A percentile compares a stretch with the other conserved stretches of the same genome.
These are phyloP conservation scores for Trichoderma brevicompactum DNA, from an alignment of 2,329 filamentous ascomycete genomes.

Conservation along the genomic window DNA sequence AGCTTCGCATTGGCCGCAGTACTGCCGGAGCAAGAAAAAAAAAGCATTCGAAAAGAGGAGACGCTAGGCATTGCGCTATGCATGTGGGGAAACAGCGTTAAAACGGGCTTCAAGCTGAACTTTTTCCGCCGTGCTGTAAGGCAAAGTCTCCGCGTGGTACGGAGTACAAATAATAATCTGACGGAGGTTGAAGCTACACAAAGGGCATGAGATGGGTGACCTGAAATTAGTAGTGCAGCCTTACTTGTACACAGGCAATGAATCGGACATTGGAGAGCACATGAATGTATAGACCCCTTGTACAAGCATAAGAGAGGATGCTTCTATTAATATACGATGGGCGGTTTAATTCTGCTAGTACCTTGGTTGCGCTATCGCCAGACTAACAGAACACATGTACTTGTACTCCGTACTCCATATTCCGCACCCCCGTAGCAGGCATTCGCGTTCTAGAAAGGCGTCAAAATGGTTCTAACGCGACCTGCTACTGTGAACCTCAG, in stretches of 20 bases:
- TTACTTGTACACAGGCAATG: too few relatives aligned
- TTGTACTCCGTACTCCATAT: not conserved
- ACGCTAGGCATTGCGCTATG: constrained; percentile 15
- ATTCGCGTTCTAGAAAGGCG: constrained; percentile 23
- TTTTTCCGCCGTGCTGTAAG: not conserved
- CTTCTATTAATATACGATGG: too few relatives aligned
- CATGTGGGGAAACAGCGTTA: constrained; percentile 15
- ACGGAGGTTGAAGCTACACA: not conserved
- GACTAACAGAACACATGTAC: too few relatives aligned
- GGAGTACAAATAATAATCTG: not conserved
- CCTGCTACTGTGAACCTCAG: not conserved
- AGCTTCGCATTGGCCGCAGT: constrained; percentile 8
- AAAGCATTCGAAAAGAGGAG: constrained; percentile 11
- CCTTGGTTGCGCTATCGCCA: too few relatives aligned
- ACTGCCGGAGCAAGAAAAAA: constrained; percentile 1
- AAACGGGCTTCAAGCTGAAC: not conserved
- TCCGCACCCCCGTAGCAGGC: not conserved
- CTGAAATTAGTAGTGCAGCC: too few relatives aligned
- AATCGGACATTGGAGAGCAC: too few relatives aligned
- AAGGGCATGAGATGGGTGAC: not conserved
- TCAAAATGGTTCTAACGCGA: constrained; percentile 19
- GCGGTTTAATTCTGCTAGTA: too few relatives aligned
- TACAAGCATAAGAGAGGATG: too few relatives aligned
- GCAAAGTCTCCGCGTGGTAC: not conserved
- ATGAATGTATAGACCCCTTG: too few relatives aligned